Conservation (phyloP, 192 early-diverging fungal species). For the Funneliformis geosporum region DNA sequence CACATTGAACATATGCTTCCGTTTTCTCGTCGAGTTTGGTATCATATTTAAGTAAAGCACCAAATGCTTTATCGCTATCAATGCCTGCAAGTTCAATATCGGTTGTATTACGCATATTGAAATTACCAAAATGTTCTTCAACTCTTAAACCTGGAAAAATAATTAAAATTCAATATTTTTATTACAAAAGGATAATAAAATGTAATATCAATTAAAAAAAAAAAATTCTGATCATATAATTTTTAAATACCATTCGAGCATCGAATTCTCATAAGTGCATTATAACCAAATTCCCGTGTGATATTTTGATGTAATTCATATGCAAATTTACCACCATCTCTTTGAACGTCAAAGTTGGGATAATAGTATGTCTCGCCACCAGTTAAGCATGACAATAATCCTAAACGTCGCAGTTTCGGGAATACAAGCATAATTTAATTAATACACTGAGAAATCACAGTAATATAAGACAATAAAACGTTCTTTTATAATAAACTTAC, state of each 20-base stretch:
- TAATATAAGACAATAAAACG: neutral
- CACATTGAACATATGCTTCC: conserved; percentile 86
- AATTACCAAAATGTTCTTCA: conserved; percentile 90
- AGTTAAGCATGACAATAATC: conserved; percentile 77
- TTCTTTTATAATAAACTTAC: conserved; percentile 36
- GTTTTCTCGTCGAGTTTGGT: conserved; percentile 83
- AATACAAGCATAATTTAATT: neutral
- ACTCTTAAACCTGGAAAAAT: conserved; percentile 63
- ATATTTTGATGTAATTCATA: conserved; percentile 74
- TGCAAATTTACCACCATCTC: conserved; percentile 72
- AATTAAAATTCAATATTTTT: neutral
- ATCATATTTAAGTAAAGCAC: conserved; percentile 81
- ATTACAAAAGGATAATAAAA: neutral
- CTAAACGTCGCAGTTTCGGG: conserved; percentile 34
- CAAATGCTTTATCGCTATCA: conserved; percentile 82
- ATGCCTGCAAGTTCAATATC: conserved; percentile 93
- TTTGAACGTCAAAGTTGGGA: conserved; percentile 73
- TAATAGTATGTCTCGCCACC: conserved; percentile 86
- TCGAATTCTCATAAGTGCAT: conserved; percentile 84
- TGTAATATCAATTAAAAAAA: neutral
- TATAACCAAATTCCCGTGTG: conserved; percentile 80
- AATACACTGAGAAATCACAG: neutral
- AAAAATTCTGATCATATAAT: too few species aligned
- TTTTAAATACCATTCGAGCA: conserved; percentile 73
- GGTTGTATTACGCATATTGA: conserved; percentile 87